Percentiles rank a stretch among this genome's conserved stretches.
Conservation (phyloP, 257 asterid species). For the Petunia axillaris region DNA sequence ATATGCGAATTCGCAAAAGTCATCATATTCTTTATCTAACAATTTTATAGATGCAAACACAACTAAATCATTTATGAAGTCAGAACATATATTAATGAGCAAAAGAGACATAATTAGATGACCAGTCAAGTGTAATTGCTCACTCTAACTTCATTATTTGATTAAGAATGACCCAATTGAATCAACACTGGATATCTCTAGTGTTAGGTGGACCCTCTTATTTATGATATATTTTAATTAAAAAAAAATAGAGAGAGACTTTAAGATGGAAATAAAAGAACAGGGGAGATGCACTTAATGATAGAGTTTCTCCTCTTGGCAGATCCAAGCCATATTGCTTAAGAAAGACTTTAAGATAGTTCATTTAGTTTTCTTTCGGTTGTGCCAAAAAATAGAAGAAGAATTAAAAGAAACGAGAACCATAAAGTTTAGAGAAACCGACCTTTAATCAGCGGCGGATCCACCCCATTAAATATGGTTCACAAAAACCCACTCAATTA, state of each 20-base stretch:
- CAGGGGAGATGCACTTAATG: too few relatives aligned
- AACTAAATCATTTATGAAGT: neutral
- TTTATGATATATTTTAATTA: too few relatives aligned
- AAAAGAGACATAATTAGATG: neutral
- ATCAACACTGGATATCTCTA: neutral
- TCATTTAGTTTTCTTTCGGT: too few relatives aligned
- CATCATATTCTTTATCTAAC: neutral
- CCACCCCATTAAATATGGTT: neutral
- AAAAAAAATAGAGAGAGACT: too few relatives aligned
- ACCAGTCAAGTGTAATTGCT: neutral
- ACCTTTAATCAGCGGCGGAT: neutral
- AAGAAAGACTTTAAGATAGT: too few relatives aligned
- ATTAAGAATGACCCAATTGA: neutral
- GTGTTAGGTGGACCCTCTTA: neutral
- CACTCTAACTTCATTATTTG: neutral
- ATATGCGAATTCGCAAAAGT: too few relatives aligned
- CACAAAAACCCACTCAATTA: neutral
- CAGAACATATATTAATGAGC: neutral
- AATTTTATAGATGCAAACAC: neutral
- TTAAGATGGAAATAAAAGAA: too few relatives aligned
- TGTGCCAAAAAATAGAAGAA: neutral
- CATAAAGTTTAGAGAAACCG: neutral
- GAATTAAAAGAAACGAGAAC: neutral
- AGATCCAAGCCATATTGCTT: too few relatives aligned
- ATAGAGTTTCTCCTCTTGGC: too few relatives aligned